Base-by-base conservation (phyloP, 2,329 filamentous ascomycete species). In the Xylaria multiplex region DNA sequence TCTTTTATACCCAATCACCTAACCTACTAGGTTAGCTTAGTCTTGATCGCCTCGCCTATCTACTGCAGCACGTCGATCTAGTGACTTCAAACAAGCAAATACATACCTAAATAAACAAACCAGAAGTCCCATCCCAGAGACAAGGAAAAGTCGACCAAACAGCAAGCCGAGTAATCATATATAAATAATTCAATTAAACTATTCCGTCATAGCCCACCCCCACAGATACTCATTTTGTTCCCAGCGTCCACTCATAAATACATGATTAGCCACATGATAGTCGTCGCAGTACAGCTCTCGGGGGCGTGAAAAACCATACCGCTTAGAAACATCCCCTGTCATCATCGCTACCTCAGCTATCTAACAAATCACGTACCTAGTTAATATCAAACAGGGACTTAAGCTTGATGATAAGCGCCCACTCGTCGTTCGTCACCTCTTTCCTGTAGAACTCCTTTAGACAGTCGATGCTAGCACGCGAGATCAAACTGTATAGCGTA, bases 381-480 rank as follows among this genome's bases (percentile, higher is more conserved):
- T 85, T 85, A 79, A 97, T 91, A 80, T 98, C 96, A 78, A 98
- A 97, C 72, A 97, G 78, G 46, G 92, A 90, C 88, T 99, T 99
- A 77, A 99, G 84, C 86, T 97, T 97, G 81, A 95, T 92, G 77
- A 99, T 93, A 70, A 99, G 84, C 76, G 88, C 85, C 96, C 96
- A 99, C 82, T 99, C 96, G 11, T 98, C 96, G 81, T 92, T 76
- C 22, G 75, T 67, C 14, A 77, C 74, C n/a, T 78, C 76, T 65
- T 75, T 76, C 32, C 94, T 86, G 83, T 97, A 99, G 79, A 93
- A 97, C 77, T 97, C 93, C 86, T 99, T 99, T 70, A 99, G 87
- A 8, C 90, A 93, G 81, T 99, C 93, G 79, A 99, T 99, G 76
- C 91, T 96, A 72, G 88, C 86, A 72, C 96, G 88, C 49, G 92